These are phyloP conservation scores for Quercus glauca DNA, from an alignment of 306 rosid species.

Conservation along the genomic window DNA sequence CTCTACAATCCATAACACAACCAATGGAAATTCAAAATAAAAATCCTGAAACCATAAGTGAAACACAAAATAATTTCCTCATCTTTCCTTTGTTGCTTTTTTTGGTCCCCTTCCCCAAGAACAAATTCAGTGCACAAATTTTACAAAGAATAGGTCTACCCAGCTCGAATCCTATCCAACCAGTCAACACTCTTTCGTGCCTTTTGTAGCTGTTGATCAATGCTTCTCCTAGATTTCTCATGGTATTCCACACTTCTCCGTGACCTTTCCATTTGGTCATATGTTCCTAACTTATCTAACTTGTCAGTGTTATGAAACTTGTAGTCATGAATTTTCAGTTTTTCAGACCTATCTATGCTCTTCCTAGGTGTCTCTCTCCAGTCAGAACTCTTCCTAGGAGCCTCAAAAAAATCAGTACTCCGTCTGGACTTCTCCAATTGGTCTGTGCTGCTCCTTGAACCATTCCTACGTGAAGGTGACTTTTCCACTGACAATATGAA, in stretches of 20 bases:
- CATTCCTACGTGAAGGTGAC: constrained; percentile 31
- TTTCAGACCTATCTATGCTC: constrained; percentile 64
- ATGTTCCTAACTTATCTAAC: constrained; percentile 52
- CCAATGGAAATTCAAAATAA: constrained; percentile 32
- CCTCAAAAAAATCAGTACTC: constrained; percentile 58
- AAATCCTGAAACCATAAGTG: constrained; percentile 56
- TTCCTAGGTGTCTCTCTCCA: constrained; percentile 73
- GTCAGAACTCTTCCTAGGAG: constrained; percentile 75
- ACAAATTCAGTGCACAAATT: constrained; percentile 32
- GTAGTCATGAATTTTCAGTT: constrained; percentile 51
- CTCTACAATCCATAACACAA: constrained; percentile 39
- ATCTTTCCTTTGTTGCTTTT: constrained; percentile 29
- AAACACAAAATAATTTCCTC: constrained; percentile 37
- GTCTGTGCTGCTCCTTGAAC: constrained; percentile 64
- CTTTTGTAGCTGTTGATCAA: constrained; percentile 76
- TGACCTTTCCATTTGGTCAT: constrained; percentile 72
- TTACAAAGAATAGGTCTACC: constrained; percentile 26
- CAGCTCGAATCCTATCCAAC: constrained; percentile 76
- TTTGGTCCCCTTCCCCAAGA: constrained; percentile 30
- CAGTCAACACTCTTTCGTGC: constrained; percentile 80
- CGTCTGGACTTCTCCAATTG: constrained; percentile 53
- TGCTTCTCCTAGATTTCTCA: constrained; percentile 71
- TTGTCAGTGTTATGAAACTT: constrained; percentile 52
- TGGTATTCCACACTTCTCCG: constrained; percentile 68
- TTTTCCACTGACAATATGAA: constrained; percentile 39